phyloP scores from a whole-genome alignment of 306 rosid genomes.

The Alnus glutinosa region DNA sequence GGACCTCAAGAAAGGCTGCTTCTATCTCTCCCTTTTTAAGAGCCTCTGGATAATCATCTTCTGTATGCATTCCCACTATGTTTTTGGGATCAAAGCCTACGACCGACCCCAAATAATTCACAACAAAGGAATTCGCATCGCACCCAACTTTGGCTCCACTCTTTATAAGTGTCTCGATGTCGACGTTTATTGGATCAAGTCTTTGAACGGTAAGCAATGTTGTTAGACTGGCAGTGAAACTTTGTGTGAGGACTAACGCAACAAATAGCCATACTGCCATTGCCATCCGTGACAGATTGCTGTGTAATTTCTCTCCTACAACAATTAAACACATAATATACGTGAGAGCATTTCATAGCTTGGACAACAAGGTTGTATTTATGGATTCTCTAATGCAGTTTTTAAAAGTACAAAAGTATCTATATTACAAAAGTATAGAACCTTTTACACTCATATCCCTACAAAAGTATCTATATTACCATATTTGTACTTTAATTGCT shows the following conservation, averaged over 20 bases:
- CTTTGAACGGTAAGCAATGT: conserved; percentile 19
- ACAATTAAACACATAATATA: background rate
- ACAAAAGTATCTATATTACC: too few relatives aligned
- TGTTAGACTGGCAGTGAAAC: conserved; percentile 21
- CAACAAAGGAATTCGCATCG: conserved; percentile 12
- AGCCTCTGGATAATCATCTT: conserved; percentile 13
- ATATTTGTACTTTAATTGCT: too few relatives aligned
- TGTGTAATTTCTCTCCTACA: conserved; percentile 2
- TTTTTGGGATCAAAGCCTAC: conserved; percentile 22
- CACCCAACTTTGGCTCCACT: conserved; percentile 24
- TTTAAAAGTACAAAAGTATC: too few relatives aligned
- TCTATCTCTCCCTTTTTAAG: conserved; percentile 13
- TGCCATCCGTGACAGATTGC: conserved; percentile 16
- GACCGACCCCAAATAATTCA: conserved; percentile 12
- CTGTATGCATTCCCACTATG: conserved; percentile 9
- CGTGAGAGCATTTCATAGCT: too few relatives aligned
- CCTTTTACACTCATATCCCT: too few relatives aligned
- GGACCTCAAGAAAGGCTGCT: too few relatives aligned
- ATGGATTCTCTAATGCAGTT: too few relatives aligned
- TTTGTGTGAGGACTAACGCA: conserved; percentile 9
- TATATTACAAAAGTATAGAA: too few relatives aligned
- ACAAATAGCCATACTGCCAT: conserved; percentile 24
- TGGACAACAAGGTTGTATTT: too few relatives aligned
- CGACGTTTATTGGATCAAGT: background rate
- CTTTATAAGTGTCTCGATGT: conserved; percentile 13